Conservation (phyloP, 345 rosid species). For the Aquilaria sinensis region DNA sequence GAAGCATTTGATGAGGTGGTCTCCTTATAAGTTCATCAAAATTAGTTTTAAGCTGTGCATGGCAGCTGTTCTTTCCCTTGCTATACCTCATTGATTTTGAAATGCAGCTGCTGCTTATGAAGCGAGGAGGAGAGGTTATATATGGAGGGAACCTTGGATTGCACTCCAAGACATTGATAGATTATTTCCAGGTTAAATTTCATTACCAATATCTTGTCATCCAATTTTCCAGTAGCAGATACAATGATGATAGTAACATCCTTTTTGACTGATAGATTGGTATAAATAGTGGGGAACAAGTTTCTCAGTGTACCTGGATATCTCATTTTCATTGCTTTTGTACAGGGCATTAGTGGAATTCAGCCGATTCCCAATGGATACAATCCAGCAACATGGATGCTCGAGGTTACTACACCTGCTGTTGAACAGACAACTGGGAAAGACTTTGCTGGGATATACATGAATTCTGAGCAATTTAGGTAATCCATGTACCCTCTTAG, state of each 20-base stretch:
- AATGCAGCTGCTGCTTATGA: constrained; percentile 86
- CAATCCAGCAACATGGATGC: constrained; percentile 99
- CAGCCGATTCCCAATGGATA: constrained; percentile 55
- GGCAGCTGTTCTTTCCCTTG: constrained; percentile 6
- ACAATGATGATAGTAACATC: not conserved
- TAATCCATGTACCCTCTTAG: constrained; percentile 11
- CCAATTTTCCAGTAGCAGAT: no score
- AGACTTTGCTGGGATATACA: constrained; percentile 76
- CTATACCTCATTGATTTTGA: not conserved
- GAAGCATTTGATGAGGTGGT: constrained; percentile 95
- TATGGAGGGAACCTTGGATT: constrained; percentile 82
- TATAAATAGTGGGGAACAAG: not conserved
- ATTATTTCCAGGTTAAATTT: constrained; percentile 73
- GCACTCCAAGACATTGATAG: constrained; percentile 54
- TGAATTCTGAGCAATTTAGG: constrained; percentile 56
- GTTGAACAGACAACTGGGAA: constrained; percentile 51
- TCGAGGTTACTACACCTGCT: constrained; percentile 66
- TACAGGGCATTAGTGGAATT: constrained; percentile 56
- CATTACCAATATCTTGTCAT: not conserved
- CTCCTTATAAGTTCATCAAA: constrained; percentile 2
- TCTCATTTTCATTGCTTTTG: not conserved
- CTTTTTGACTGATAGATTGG: not conserved
- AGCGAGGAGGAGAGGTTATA: constrained; percentile 87
- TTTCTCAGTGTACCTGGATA: not conserved
- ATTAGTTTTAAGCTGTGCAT: constrained; percentile 4